phyloP scores from a whole-genome alignment of 2,329 filamentous ascomycete species.

The Colletotrichum costaricense region DNA sequence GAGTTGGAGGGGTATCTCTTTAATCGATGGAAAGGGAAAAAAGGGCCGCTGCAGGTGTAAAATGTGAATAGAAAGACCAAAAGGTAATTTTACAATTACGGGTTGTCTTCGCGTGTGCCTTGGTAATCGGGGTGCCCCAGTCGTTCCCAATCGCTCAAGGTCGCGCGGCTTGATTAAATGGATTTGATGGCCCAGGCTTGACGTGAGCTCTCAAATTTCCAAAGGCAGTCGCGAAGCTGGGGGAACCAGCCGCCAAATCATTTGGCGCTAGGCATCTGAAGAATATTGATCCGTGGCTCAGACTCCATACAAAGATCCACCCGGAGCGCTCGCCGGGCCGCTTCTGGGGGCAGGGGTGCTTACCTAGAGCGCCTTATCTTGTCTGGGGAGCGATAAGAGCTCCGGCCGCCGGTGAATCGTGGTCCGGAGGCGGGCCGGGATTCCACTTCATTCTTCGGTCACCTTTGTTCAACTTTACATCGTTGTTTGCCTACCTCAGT shows the following conservation, averaged over 20 bases:
- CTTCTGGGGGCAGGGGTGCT: not conserved
- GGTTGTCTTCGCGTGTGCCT: constrained; percentile 6
- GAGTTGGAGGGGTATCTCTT: constrained; percentile 29
- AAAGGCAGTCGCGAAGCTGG: constrained; percentile 50
- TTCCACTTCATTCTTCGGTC: constrained; percentile 23
- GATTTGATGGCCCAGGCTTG: constrained; percentile 25
- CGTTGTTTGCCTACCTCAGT: not conserved
- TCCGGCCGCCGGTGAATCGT: constrained; percentile 22
- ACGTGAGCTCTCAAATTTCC: constrained; percentile 51
- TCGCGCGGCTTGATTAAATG: constrained; percentile 31
- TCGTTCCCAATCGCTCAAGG: constrained; percentile 7
- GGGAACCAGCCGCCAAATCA: constrained; percentile 53
- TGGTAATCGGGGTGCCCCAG: not conserved
- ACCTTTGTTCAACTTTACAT: not conserved
- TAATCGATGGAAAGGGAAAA: not conserved
- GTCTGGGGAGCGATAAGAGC: constrained; percentile 2
- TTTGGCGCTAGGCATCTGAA: constrained; percentile 52
- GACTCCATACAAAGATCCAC: constrained; percentile 11
- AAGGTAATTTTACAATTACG: not conserved
- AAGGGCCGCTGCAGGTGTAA: constrained; percentile 3
- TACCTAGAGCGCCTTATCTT: not conserved
- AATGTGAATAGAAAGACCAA: not conserved
- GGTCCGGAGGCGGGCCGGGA: constrained; percentile 26
- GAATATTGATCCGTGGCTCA: constrained; percentile 47
- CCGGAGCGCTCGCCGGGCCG: constrained; percentile 24